Evolutionary conservation across 768 basidiomycete species (phyloP).

Genomic region (Cystofilobasidium macerans): DNA sequence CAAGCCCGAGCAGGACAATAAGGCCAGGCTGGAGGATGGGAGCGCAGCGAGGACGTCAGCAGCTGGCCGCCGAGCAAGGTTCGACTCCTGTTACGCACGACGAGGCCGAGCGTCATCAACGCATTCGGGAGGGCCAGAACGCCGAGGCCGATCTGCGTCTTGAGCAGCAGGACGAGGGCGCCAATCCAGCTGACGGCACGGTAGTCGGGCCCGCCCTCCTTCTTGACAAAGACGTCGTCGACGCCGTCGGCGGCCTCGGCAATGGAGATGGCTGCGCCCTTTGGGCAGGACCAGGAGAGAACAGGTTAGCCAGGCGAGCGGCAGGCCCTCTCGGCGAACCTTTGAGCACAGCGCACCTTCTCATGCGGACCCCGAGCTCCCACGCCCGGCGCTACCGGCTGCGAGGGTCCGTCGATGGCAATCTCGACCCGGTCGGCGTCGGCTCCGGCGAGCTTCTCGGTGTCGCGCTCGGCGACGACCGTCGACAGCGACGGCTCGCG

Average conservation of each 20-base stretch:
- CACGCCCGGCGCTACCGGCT: no score
- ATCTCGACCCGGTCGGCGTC: no score
- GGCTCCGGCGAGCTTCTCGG: no score
- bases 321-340: no score
- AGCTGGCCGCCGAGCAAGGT: not conserved
- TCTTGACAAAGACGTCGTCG: constrained; percentile 4
- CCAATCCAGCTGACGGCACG: constrained; percentile 10
- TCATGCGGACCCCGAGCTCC: no score
- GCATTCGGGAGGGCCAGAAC: not conserved
- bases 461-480: no score
- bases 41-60: not conserved
- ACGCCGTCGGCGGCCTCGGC: not conserved
- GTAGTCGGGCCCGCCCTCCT: constrained; percentile 17
- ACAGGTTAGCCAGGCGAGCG: not conserved
- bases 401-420: no score
- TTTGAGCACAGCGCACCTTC: not conserved
- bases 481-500: no score
- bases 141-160: constrained; percentile 20
- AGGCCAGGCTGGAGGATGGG: not conserved
- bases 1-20: not conserved
- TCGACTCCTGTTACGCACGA: not conserved
- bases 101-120: not conserved
- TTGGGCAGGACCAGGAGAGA: no score
- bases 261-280: constrained; percentile 1
- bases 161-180: constrained; percentile 16